Evolutionary conservation across 1,284 basidiomycete species (phyloP), one percentile per base, ranked within the genome.

Genomic region (Papiliotrema nemorosa): DNA sequence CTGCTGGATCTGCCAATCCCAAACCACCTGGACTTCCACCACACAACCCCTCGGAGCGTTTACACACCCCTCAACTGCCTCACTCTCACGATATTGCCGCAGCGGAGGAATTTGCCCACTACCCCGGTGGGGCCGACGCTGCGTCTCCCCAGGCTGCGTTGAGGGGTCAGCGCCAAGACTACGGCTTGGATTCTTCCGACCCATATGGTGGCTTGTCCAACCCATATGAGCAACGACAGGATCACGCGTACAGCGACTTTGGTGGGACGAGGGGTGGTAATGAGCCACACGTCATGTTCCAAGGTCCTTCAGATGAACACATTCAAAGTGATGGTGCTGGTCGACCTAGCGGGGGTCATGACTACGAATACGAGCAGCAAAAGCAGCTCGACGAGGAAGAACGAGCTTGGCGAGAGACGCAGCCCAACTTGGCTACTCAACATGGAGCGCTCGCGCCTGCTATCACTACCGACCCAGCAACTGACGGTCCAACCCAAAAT

Each of bases 291-390:
- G 60, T 64, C 29, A 47, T 70, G 18, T 70, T 63, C 59, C 55
- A 60, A 29, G 61, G 59, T 3, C 65, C 65, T 0, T 53, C 50
- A 5, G 59, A 65, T 20, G 64, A 66, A 16, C 56, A 49, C 10
- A 22, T 58, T 18, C 29, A 33, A 13, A 31, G 43, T 36, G 44
- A 21, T n/a, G 22, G 45, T 26, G 44, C 49, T 33, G 31, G 9
- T 31, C 29, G 14, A 7, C 29, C 29, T 14, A 41, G 43, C 7
- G 44, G 31, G 5, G 49, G 49, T 14, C 63, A 63, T 33, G 62
- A 58, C 20, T 73, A 74, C 58, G 71, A 74, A 55, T 72, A 63
- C 38, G 65, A 70, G 54, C 72, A 72, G 57, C 72, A 64, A 55
- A 57, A 51, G 36, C 57, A 58, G 49, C 55, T 66, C 47, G 67